These are phyloP conservation scores for Vaccinium darrowii DNA, from an alignment of 148 eudicot species.

Conservation along the genomic window DNA sequence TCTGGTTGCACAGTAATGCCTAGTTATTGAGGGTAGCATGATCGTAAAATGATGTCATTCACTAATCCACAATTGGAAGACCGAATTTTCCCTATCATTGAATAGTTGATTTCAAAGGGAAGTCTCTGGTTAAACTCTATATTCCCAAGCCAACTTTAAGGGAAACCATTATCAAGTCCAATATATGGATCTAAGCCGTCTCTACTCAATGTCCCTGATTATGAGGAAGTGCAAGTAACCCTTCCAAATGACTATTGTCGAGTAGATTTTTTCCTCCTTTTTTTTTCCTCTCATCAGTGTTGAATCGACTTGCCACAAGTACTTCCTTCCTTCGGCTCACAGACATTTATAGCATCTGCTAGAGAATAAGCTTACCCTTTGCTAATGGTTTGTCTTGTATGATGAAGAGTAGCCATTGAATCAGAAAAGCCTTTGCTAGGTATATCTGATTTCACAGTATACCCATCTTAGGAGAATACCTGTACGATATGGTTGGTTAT, in stretches of 20 bases:
- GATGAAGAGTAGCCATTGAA: not conserved
- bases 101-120: not conserved
- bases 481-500: not conserved
- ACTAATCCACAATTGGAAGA: too few species aligned
- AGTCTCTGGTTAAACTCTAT: not conserved
- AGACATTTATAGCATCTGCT: too few species aligned
- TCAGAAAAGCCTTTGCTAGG: not conserved
- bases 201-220: not conserved
- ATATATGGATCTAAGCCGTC: not conserved
- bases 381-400: not conserved
- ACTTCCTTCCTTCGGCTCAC: not conserved
- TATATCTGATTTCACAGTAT: not conserved
- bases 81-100: not conserved
- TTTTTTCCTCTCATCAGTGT: too few species aligned
- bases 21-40: not conserved
- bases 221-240: not conserved
- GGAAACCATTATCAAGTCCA: not conserved
- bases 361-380: not conserved
- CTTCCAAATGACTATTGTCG: not conserved
- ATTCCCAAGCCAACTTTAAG: not conserved
- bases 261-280: too few species aligned
- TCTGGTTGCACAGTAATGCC: not conserved
- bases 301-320: slow-evolving; percentile 1
- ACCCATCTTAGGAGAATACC: not conserved
- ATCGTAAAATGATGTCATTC: not conserved